Evolutionary conservation across 2,329 filamentous ascomycete species (phyloP), one percentile per base, ranked within the genome.

Genomic region (Ploettnerulaceae sp.): DNA sequence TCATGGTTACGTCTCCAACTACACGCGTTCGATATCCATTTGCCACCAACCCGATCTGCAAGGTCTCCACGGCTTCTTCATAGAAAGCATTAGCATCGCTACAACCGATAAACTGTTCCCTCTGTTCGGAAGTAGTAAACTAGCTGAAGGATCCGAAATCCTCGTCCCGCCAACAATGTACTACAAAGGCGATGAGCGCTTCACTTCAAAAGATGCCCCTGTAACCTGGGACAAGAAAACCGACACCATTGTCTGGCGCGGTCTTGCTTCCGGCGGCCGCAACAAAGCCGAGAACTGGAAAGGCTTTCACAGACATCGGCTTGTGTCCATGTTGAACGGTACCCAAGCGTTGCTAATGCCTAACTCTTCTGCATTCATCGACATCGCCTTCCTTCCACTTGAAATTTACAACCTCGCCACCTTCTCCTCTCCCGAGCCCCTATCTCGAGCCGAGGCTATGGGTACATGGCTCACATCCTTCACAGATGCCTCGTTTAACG

Each of bases 131-230:
- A 76, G 78, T 49, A 80, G 73, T 54, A 82, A 82, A 57, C 69
- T 81, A 14, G 72, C 71, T 11, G 70, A 76, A 48, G 82, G 82
- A 59, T 81, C 78, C 53, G 79, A 82, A 55, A 80, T 82, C 45
- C 65, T 82, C 22, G 74, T 82, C 48, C 79, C 79, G 1, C 76
- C 77, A 2, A 76, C 75, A 55, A 79, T 79, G 75, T 84, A 85
- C 58, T 74, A 80, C 52, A 71, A 72, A 61, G 65, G 73, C 5
- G 75, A 82, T 56, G 67, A 71, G 7, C 71, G 75, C 31, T 83
- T 82, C 61, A 73, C 73, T 2, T 79, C 78, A 37, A 73, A 74
- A 41, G 64, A 69, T 11, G 63, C 75, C 42, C 79, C 81, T 32
- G 67, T 72, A 3, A 61, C 68, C 3, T 84, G 82, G 81, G 60